Percentiles rank a stretch among this genome's conserved stretches.
These are phyloP conservation scores for Talaromyces islandicus DNA, from an alignment of 2,329 filamentous ascomycete genomes.

Conservation along the genomic window DNA sequence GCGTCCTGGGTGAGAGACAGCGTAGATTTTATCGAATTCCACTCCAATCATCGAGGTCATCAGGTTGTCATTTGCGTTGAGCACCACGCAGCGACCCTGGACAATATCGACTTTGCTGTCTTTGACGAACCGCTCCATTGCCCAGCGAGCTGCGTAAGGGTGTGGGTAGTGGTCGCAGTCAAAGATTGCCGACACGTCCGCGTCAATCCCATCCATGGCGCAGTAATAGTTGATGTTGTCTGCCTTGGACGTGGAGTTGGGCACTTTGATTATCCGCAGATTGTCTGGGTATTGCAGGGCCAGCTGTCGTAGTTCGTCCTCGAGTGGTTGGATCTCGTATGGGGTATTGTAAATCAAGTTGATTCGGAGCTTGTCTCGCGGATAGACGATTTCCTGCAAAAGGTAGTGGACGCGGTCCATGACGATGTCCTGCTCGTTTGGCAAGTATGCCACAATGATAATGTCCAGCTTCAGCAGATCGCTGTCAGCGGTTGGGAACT, in stretches of 20 bases:
- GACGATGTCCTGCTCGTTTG: conserved; percentile 47
- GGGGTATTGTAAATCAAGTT: conserved; percentile 47
- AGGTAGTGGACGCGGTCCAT: conserved; percentile 43
- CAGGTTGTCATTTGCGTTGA: conserved; percentile 41
- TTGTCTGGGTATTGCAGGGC: conserved; percentile 30
- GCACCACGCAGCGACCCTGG: conserved; percentile 45
- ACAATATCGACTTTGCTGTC: conserved; percentile 42
- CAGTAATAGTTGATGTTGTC: conserved; percentile 48
- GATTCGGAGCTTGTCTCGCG: conserved; percentile 41
- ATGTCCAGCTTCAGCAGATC: conserved; percentile 41
- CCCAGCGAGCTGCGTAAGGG: conserved; percentile 44
- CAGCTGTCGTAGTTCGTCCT: conserved; percentile 37
- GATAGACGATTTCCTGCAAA: conserved; percentile 43
- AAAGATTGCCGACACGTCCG: conserved; percentile 44
- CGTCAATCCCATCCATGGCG: conserved; percentile 34
- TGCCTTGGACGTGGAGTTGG: conserved; percentile 44
- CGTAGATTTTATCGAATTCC: conserved; percentile 49
- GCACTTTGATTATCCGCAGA: conserved; percentile 43
- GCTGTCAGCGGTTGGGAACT: conserved; percentile 36
- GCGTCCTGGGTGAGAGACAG: conserved; percentile 45
- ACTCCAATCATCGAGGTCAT: conserved; percentile 44
- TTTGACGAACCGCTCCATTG: conserved; percentile 41
- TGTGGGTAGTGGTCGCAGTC: conserved; percentile 48
- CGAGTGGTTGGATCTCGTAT: conserved; percentile 40
- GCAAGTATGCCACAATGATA: conserved; percentile 46